Evolutionary conservation across 441 rosid genomes (phyloP), one percentile per base, ranked within the genome.

Genomic region (Bocquillonia castaneifolia): DNA sequence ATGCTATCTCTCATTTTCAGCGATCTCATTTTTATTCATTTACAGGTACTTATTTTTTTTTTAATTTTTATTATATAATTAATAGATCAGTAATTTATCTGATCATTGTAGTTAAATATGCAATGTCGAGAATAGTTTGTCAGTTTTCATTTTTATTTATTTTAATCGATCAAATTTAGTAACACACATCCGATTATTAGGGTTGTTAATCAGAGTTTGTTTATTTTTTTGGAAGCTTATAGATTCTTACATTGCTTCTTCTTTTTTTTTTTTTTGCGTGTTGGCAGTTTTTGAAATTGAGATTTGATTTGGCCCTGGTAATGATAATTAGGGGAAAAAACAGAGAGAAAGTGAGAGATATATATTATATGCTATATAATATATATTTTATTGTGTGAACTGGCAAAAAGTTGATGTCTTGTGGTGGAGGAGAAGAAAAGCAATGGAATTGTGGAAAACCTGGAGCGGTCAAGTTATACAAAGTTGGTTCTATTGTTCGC

Each of bases 391-490:
- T 68, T 68, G 78, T 63, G 68, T 59, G 60, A 69, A 15, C 34
- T 51, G 76, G 47, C 50, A 32, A 65, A 58, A 73, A 66, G 75
- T 79, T 83, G 77, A 93, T 93, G 96, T 81, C 86, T 84, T 81
- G 85, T 72, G 73, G 85, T 72, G 73, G 81, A 44, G 85, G 72
- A 64, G 76, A 52, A 48, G 82, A 80, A 40, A 86, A 80, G 80
- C 88, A 83, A 83, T 88, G 98, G 92, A 77, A 80, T 62, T 93
- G 92, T 76, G 89, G 90, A 76, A 86, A 80, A 78, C 74, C 83
- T 0, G 79, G 85, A 55, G 67, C 87, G 1, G 82, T 85, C 72
- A 88, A 83, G 81, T 84, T 92, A 54, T 92, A 83, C 72, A 87
- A 81, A 74, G 91, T 87, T 58, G 78, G 94, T 77, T 87, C 89